These are phyloP conservation scores for Globisporangium uncinulatum DNA, from an alignment of 352 stramenopile species.

Conservation along the genomic window DNA sequence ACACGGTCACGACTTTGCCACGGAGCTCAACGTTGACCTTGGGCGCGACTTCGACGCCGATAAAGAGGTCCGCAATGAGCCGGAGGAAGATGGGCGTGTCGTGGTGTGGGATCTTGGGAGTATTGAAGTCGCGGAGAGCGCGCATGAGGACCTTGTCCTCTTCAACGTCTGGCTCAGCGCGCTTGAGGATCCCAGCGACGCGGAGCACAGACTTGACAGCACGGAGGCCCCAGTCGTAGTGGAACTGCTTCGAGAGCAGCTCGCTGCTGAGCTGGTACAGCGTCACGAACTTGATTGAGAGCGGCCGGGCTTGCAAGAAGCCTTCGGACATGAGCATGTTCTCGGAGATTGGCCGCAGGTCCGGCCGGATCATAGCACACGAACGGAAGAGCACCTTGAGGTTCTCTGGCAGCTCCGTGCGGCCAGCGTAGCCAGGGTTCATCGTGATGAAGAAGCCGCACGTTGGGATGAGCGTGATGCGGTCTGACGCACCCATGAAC, in stretches of 20 bases:
- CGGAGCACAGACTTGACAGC: conserved; percentile 86
- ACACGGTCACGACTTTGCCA: conserved; percentile 88
- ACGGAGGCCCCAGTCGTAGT: conserved; percentile 89
- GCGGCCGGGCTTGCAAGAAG: conserved; percentile 80
- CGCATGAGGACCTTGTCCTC: conserved; percentile 88
- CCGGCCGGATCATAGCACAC: conserved; percentile 93
- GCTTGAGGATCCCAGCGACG: conserved; percentile 83
- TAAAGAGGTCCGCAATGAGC: conserved; percentile 86
- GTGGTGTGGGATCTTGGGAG: conserved; percentile 82
- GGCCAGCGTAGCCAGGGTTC: conserved; percentile 91
- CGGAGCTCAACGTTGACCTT: conserved; percentile 93
- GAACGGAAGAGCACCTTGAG: conserved; percentile 90
- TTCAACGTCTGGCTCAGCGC: conserved; percentile 71
- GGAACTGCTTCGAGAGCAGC: conserved; percentile 87
- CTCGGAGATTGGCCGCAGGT: conserved; percentile 89
- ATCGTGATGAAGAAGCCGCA: conserved; percentile 95
- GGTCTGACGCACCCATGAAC: conserved; percentile 83
- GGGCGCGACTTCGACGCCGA: conserved; percentile 91
- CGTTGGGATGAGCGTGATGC: conserved; percentile 82
- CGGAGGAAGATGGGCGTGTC: conserved; percentile 87
- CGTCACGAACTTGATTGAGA: conserved; percentile 92
- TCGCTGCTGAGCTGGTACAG: conserved; percentile 84
- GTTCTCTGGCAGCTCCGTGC: conserved; percentile 85
- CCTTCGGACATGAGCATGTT: conserved; percentile 90
- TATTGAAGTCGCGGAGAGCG: conserved; percentile 83